Evolutionary conservation across 257 asterid genomes (phyloP), one percentile per base, ranked within the genome.

Genomic region (Mitragyna speciosa): DNA sequence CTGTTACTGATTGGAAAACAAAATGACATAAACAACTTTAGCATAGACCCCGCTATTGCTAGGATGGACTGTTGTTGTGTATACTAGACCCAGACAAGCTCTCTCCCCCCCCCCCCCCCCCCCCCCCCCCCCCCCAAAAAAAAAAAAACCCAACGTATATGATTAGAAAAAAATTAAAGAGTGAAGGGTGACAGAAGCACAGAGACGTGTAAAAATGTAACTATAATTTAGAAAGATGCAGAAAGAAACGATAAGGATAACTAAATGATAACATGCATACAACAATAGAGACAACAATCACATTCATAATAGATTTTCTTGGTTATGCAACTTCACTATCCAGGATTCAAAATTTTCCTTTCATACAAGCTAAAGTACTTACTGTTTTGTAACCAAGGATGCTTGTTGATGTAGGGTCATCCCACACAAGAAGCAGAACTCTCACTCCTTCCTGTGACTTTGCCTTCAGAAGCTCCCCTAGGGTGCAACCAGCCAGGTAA

Each of bases 371-470:
- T 61, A 75, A 83, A 80, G 15, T 31, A 76, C 95, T 89, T 89
- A 92, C 99, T 36, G 93, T 92, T 87, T 89, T 92, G 91, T 94
- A 96, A 45, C 99, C 98, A 70, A 94, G 82, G 84, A 96, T 92
- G 88, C 89, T 96, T 88, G 97, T 96, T 72, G 99, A 96, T 0
- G 97, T 94, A 36, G 99, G 99, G 76, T 96, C 99, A 79, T 94
- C 99, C 99, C 99, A 96, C 68, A 94, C 76, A 66, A 96, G 97
- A 80, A 96, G 98, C 84, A 96, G 87, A 68, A 94, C 99, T 85
- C 99, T 90, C 78, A 96, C 99, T 79, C 99, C 99, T 91, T 96
- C 99, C 86, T 91, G 97, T 76, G 99, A 94, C 86, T 96, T 96
- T 43, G 92, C 84, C 88, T 90, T 96, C 81, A 96, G 84, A 86